A percentile compares a stretch with the other conserved stretches of the same genome.
These are phyloP conservation scores for Stachybotrys chlorohalonatus DNA, from an alignment of 2,329 filamentous ascomycete species.

Conservation along the genomic window DNA sequence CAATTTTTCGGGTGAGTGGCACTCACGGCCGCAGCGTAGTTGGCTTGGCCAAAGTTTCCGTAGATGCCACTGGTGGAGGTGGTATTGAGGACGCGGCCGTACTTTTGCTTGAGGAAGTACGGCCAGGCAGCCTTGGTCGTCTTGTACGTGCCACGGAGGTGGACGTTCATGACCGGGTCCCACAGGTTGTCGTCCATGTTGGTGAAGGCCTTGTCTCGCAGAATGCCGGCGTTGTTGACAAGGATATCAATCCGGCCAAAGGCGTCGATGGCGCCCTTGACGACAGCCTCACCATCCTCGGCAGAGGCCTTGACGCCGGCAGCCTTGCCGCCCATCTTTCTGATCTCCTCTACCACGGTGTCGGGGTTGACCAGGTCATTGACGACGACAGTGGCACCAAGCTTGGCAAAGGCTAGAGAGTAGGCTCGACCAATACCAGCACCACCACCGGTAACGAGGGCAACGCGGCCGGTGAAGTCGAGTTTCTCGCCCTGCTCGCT, in stretches of 20 bases:
- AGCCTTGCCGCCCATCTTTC: constrained; percentile 79
- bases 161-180: constrained; percentile 86
- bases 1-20: background rate
- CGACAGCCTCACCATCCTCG: constrained; percentile 82
- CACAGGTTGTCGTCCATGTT: constrained; percentile 96
- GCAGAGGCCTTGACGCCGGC: constrained; percentile 89
- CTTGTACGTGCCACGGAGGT: constrained; percentile 92
- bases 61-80: constrained; percentile 97
- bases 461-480: constrained; percentile 78
- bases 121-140: constrained; percentile 97
- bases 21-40: constrained; percentile 83
- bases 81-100: constrained; percentile 93
- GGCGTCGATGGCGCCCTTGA: constrained; percentile 87
- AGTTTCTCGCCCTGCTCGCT: constrained; percentile 66
- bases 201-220: constrained; percentile 93
- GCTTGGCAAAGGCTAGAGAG: constrained; percentile 75
- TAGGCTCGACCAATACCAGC: constrained; percentile 89
- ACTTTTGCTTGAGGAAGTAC: constrained; percentile 97
- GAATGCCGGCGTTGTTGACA: constrained; percentile 96
- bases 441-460: constrained; percentile 79
- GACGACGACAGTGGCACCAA: constrained; percentile 78
- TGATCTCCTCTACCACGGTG: constrained; percentile 83
- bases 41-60: constrained; percentile 97
- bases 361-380: constrained; percentile 95
- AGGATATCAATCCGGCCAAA: constrained; percentile 92